Percentiles rank a stretch among this genome's conserved stretches.
Evolutionary conservation across 768 basidiomycete genomes (phyloP).

Genomic region (Trametes cinnabarina): DNA sequence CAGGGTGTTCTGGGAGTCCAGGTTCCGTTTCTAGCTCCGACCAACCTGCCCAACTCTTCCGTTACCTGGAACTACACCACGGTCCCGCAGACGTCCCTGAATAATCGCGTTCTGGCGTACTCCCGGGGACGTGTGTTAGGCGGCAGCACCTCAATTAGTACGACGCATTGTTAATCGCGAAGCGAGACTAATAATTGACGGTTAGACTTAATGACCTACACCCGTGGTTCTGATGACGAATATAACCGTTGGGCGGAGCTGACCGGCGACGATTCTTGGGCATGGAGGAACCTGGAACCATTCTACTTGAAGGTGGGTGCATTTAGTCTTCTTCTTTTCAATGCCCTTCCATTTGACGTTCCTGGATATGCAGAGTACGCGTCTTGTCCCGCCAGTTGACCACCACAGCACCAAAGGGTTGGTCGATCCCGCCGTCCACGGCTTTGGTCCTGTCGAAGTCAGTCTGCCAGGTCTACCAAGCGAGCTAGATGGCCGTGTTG

Average conservation of each 20-base stretch:
- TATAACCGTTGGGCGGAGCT: slow-evolving; percentile 26
- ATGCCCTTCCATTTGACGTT: not conserved
- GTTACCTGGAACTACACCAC: slow-evolving; percentile 32
- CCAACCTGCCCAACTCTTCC: slow-evolving; percentile 17
- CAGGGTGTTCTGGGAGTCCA: slow-evolving; percentile 16
- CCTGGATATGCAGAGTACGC: slow-evolving; percentile 15
- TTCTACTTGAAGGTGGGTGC: slow-evolving; percentile 21
- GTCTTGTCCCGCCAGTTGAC: slow-evolving; percentile 19
- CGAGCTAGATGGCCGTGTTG: slow-evolving; percentile 5
- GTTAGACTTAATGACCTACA: slow-evolving; percentile 3
- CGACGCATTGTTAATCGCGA: not conserved
- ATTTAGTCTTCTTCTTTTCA: too few species aligned
- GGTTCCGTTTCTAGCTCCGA: slow-evolving; percentile 21
- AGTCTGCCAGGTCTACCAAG: slow-evolving; percentile 13
- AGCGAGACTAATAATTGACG: not conserved
- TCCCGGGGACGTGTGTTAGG: slow-evolving; percentile 28
- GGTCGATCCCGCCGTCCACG: slow-evolving; percentile 24
- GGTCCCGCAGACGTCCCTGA: slow-evolving; percentile 21
- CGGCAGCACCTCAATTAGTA: slow-evolving; percentile 18
- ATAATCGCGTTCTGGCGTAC: slow-evolving; percentile 21
- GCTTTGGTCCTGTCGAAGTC: slow-evolving; percentile 20
- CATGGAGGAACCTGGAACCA: not conserved
- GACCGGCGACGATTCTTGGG: slow-evolving; percentile 20
- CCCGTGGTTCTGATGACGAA: slow-evolving; percentile 16
- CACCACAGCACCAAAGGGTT: slow-evolving; percentile 24